Conservation (phyloP, 768 basidiomycete genomes). For the Pleurotus salmoneostramineus region DNA sequence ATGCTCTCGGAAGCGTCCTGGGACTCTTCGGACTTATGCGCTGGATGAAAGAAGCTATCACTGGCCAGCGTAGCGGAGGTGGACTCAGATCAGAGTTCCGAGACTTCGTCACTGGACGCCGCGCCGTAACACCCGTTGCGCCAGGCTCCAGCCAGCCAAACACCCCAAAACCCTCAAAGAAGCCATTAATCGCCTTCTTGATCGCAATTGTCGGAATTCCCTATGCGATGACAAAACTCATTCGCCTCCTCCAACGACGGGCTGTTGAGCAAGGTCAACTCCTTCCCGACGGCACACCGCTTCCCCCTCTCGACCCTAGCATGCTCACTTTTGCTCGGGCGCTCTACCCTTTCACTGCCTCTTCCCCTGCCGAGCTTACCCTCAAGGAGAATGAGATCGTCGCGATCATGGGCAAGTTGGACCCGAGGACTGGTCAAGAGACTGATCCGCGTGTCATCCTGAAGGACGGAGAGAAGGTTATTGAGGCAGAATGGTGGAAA, state of each 20-base stretch:
- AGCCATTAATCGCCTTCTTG: slow-evolving; percentile 91
- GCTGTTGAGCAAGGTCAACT: slow-evolving; percentile 35
- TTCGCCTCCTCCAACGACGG: slow-evolving; percentile 70
- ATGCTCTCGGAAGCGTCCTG: slow-evolving; percentile 90
- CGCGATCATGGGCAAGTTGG: slow-evolving; percentile 81
- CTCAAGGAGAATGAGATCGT: slow-evolving; percentile 91
- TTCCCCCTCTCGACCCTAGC: slow-evolving; percentile 73
- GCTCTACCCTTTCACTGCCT: slow-evolving; percentile 64
- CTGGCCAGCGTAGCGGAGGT: slow-evolving; percentile 26
- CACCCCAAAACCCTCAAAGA: slow-evolving; percentile 69
- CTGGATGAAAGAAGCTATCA: slow-evolving; percentile 73
- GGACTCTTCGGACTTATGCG: slow-evolving; percentile 87
- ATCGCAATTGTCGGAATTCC: slow-evolving; percentile 92
- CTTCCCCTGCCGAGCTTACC: slow-evolving; percentile 72
- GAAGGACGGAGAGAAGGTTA: slow-evolving; percentile 26
- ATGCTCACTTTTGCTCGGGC: slow-evolving; percentile 83
- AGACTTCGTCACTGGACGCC: slow-evolving; percentile 63
- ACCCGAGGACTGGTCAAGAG: slow-evolving; percentile 62
- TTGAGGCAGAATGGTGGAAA: slow-evolving; percentile 83
- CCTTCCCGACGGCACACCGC: slow-evolving; percentile 27
- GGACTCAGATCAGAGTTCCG: slow-evolving; percentile 65
- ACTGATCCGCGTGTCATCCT: slow-evolving; percentile 62
- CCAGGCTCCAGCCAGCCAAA: slow-evolving; percentile 20
- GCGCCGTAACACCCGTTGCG: slow-evolving; percentile 47
- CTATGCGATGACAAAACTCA: slow-evolving; percentile 88